Evolutionary conservation across 2,329 filamentous ascomycete species (phyloP).

Genomic region (Microsporum canis): DNA sequence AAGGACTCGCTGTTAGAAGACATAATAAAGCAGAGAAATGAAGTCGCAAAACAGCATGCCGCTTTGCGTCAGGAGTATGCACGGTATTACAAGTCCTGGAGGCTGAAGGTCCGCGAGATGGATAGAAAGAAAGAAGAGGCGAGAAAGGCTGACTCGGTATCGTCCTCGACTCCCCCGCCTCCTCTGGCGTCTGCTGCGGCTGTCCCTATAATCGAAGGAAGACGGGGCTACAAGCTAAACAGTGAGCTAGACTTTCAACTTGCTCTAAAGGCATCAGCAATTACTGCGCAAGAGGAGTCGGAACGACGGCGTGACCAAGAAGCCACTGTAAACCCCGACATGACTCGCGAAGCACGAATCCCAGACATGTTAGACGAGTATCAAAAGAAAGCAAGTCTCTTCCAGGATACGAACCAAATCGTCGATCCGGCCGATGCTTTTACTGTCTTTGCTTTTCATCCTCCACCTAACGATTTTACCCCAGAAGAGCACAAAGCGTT

Average conservation of each 20-base stretch:
- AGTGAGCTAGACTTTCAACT: constrained; percentile 41
- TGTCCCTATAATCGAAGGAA: constrained; percentile 26
- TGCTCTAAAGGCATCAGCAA: constrained; percentile 37
- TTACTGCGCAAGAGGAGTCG: constrained; percentile 38
- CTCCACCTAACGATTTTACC: constrained; percentile 38
- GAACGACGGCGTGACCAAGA: constrained; percentile 35
- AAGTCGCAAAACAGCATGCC: constrained; percentile 30
- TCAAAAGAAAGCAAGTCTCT: constrained; percentile 31
- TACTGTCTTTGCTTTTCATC: constrained; percentile 35
- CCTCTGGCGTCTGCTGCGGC: constrained; percentile 18
- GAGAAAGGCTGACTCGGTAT: constrained; percentile 27
- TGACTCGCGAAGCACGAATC: constrained; percentile 36
- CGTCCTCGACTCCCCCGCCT: constrained; percentile 26
- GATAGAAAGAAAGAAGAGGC: constrained; percentile 32
- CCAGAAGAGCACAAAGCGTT: constrained; percentile 37
- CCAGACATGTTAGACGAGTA: constrained; percentile 37
- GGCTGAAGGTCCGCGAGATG: constrained; percentile 32
- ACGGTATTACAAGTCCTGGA: constrained; percentile 36
- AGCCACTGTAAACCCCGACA: constrained; percentile 35
- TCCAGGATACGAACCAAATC: constrained; percentile 38
- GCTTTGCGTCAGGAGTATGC: constrained; percentile 32
- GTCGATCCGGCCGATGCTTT: constrained; percentile 30
- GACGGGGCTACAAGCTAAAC: constrained; percentile 37
- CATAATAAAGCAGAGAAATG: constrained; percentile 30
- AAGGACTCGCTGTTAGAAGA: constrained; percentile 29